A percentile compares a stretch with the other conserved stretches of the same genome.
These are phyloP conservation scores for Ogataea paraovalis DNA, from an alignment of 805 yeast species.

Conservation along the genomic window DNA sequence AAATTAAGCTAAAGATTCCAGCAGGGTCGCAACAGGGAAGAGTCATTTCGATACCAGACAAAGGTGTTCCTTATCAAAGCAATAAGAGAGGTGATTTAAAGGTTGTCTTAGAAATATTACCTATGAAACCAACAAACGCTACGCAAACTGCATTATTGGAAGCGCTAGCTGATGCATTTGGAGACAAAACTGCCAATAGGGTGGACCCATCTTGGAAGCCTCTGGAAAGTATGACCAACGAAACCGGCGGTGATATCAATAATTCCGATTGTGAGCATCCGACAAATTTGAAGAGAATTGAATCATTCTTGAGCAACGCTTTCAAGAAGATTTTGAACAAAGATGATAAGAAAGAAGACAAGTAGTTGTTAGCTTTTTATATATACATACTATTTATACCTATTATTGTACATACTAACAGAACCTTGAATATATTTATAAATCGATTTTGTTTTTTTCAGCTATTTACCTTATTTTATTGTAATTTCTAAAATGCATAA, in stretches of 20 bases:
- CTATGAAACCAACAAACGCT: conserved; percentile 71
- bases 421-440: background rate
- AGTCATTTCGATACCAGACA: conserved; percentile 69
- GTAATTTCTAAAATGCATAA: too few relatives aligned
- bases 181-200: conserved; percentile 76
- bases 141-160: conserved; percentile 87
- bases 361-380: conserved; percentile 1
- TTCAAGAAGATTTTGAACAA: conserved; percentile 42
- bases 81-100: conserved; percentile 74
- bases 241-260: conserved; percentile 1
- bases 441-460: too few relatives aligned
- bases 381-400: background rate
- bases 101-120: conserved; percentile 66
- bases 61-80: conserved; percentile 72
- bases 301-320: conserved; percentile 53
- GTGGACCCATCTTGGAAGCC: conserved; percentile 48
- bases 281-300: conserved; percentile 50
- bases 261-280: conserved; percentile 35
- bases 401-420: background rate
- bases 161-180: conserved; percentile 87
- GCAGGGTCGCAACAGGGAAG: conserved; percentile 81
- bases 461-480: too few relatives aligned
- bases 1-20: conserved; percentile 73
- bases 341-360: conserved; percentile 13
- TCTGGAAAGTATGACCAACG: conserved; percentile 22